A percentile compares a stretch with the other conserved stretches of the same genome.
Conservation (phyloP, 1,139 yeast species). For the Saccharomyces pastorianus region DNA sequence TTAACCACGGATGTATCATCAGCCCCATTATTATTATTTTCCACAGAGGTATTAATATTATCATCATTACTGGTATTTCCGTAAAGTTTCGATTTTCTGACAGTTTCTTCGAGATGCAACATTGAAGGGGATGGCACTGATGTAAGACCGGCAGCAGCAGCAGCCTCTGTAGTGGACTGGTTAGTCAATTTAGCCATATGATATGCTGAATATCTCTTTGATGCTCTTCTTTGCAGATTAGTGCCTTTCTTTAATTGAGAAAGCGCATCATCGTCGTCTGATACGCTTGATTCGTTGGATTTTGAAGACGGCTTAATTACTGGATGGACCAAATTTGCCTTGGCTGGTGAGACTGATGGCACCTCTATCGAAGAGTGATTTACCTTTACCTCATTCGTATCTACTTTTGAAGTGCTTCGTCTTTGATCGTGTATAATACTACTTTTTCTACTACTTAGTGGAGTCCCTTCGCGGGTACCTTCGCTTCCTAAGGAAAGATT, state of each 20-base stretch:
- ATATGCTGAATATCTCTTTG: slow-evolving; percentile 79
- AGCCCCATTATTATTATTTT: neutral
- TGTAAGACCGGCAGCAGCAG: slow-evolving; percentile 26
- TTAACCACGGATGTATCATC: neutral
- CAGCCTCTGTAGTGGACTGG: slow-evolving; percentile 34
- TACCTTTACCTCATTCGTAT: neutral
- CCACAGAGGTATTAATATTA: slow-evolving; percentile 11
- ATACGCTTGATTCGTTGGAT: slow-evolving; percentile 8
- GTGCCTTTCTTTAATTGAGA: slow-evolving; percentile 73
- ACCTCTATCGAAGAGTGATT: neutral
- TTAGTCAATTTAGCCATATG: slow-evolving; percentile 77
- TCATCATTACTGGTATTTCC: slow-evolving; percentile 2
- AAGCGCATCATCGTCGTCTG: slow-evolving; percentile 45
- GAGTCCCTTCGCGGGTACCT: neutral
- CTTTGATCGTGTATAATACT: neutral
- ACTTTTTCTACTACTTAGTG: slow-evolving; percentile 1
- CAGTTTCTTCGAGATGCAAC: neutral
- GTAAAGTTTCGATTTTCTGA: slow-evolving; percentile 1
- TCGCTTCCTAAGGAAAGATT: slow-evolving; percentile 2
- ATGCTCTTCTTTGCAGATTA: slow-evolving; percentile 81
- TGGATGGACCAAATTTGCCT: neutral
- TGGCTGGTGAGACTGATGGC: neutral
- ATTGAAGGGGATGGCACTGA: slow-evolving; percentile 6
- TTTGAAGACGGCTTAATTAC: neutral
- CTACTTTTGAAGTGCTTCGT: neutral